Base-by-base conservation (phyloP, 2,329 filamentous ascomycete genomes). In the Diaporthe helianthi region DNA sequence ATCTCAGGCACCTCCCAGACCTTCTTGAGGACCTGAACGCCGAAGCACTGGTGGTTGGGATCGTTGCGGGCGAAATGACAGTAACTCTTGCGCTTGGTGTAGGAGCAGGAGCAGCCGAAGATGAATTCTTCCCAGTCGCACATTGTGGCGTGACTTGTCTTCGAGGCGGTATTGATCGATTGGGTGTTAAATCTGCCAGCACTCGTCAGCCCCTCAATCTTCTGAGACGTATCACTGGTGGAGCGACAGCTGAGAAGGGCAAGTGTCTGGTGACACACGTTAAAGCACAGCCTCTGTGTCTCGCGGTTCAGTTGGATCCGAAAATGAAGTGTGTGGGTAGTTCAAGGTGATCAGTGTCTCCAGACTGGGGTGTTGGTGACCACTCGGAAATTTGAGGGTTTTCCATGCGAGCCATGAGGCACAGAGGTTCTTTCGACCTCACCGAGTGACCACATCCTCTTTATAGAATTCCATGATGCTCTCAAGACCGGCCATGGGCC, bases 11-110 rank as follows among this genome's bases (percentile, higher is more conserved):
- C 88, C 36, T 84, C 82, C 83, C 86, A 88, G 76, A 87, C 87
- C 71, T 88, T 81, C 29, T 88, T 85, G 70, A 92, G 83, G 47
- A 87, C 87, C 80, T 91, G 90, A 67, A 92, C 87, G 13, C 89
- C 85, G 72, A 87, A 87, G 78, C 92, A 94, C 74, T 88, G 84
- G 76, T 94, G 91, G 71, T 86, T 84, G 0, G 87, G 87, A 73
- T 93, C 89, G 76, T 92, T 93, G 69, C 92, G 89, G 7, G 92
- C 90, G 73, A 89, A 89, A 79, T 94, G 92, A 78, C 92, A 94
- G 78, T 93, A 86, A 29, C 87, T 89, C 75, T 90, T 88, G 36
- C 92, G 82, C 24, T 88, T 86, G 31, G 85, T 79, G 19, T 82
- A 80, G 6, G 83, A 84, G 79, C 93, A 91, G 36, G 83, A 83